A percentile compares a stretch with the other conserved stretches of the same genome.
Conservation (phyloP, 1,284 basidiomycete species). For the Apiotrichum laibachii region DNA sequence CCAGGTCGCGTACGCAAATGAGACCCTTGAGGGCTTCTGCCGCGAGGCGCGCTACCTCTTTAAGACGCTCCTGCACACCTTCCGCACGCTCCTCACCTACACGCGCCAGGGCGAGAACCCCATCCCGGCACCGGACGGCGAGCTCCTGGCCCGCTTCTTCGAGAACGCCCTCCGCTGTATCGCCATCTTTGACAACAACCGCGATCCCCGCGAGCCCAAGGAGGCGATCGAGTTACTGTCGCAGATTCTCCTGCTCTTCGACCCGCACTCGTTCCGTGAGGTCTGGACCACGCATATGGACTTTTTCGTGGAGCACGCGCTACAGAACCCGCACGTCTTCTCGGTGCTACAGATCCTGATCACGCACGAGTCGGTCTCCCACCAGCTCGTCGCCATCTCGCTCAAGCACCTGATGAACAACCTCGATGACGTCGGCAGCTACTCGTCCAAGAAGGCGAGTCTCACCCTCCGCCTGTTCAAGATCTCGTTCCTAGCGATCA, state of each 20-base stretch:
- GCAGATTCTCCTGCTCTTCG: constrained; percentile 72
- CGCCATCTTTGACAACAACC: constrained; percentile 70
- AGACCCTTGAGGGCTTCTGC: constrained; percentile 71
- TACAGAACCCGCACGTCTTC: constrained; percentile 75
- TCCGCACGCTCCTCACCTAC: constrained; percentile 75
- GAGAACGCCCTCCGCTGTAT: constrained; percentile 80
- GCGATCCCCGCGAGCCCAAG: constrained; percentile 74
- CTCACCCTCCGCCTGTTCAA: constrained; percentile 90
- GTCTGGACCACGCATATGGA: constrained; percentile 89
- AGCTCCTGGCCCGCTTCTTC: constrained; percentile 81
- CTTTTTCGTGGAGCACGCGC: constrained; percentile 76
- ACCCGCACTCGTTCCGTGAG: constrained; percentile 88
- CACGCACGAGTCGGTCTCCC: constrained; percentile 75
- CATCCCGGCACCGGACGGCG: constrained; percentile 69
- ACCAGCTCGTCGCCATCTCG: constrained; percentile 88
- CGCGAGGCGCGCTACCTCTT: constrained; percentile 79
- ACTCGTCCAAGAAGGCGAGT: constrained; percentile 72
- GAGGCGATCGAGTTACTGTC: constrained; percentile 86
- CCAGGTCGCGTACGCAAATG: constrained; percentile 67
- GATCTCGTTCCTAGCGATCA: constrained; percentile 91
- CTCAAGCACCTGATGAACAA: constrained; percentile 82
- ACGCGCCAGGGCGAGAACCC: constrained; percentile 77
- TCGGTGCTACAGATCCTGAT: constrained; percentile 87
- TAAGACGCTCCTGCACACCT: constrained; percentile 84
- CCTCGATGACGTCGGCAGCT: constrained; percentile 79